Base-by-base conservation (phyloP, 257 asterid species). In the Cordia subcordata region DNA sequence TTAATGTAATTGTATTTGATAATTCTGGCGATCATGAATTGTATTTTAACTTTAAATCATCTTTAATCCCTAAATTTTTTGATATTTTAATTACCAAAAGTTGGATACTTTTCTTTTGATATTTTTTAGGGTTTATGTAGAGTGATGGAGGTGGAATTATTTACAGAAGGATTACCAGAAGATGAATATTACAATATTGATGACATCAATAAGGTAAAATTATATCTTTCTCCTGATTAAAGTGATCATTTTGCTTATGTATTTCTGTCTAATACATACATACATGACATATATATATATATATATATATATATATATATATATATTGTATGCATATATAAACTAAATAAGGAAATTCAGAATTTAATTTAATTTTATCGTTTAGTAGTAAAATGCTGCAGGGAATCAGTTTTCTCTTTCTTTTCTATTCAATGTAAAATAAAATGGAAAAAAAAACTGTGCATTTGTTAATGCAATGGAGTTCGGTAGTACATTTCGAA, bases 141-240 rank as follows among this genome's bases (percentile, higher is more conserved):
- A 58, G 80, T 68, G 67, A 89, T 91, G 96, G 98, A 87, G 39
- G 81, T 85, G 75, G 98, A 85, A 49, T 82, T 85, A 66, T 68
- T 77, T 49, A 68, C 87, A 32, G 95, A 76, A 39, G 94, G 68
- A 39, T 52, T 70, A 45, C 73, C 86, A 37, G 96, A 79, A 49
- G 91, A 82, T 55, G 98, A 85, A 27, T 72, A 65, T 74, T 85
- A 59, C 66, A 72, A 44, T 45, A 59, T 69, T 66, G 84, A 83
- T 76, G 88, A 85, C 57, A 75, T 64, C 61, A 74, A 58, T 77
- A 90, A 84, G 72, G 98, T 85, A 68, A 60, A 61, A 42, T 42
- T 42, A 42, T 11, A 42, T 42, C 10, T 42, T 3, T 42, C 15
- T 27, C 35, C 35, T 27, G 4, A 27, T 27, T n/a, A 27, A 27